These are phyloP conservation scores for Vicia faba DNA, from an alignment of 306 rosid genomes.

Conservation along the genomic window DNA sequence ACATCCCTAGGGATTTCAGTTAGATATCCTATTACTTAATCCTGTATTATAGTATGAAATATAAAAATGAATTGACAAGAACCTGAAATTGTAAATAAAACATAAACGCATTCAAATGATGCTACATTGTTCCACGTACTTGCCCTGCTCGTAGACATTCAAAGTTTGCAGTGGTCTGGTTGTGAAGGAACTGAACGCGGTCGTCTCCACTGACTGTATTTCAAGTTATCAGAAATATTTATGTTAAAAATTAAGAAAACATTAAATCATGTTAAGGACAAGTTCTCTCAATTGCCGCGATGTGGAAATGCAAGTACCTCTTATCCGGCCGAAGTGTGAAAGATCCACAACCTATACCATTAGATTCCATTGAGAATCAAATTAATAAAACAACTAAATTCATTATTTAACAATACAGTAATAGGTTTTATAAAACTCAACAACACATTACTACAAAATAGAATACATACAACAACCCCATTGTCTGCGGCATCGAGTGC, in stretches of 20 bases:
- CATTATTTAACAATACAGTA: slow-evolving; percentile 1
- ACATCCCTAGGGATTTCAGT: slow-evolving; percentile 88
- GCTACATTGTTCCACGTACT: slow-evolving; percentile 52
- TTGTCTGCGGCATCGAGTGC: slow-evolving; percentile 67
- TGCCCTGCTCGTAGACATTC: slow-evolving; percentile 74
- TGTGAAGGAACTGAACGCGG: slow-evolving; percentile 90
- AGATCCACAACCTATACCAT: slow-evolving; percentile 83
- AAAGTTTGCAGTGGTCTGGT: slow-evolving; percentile 90
- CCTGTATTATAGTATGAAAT: slow-evolving; percentile 56
- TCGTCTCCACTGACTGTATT: slow-evolving; percentile 86
- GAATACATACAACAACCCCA: slow-evolving; percentile 65
- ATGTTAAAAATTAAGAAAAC: slow-evolving; percentile 18
- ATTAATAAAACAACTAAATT: slow-evolving; percentile 18
- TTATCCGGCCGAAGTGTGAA: slow-evolving; percentile 90
- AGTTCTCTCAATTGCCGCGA: neutral
- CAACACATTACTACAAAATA: neutral
- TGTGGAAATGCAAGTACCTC: slow-evolving; percentile 61
- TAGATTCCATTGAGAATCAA: slow-evolving; percentile 26
- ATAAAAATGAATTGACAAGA: slow-evolving; percentile 45
- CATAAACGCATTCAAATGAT: slow-evolving; percentile 38
- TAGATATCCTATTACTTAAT: slow-evolving; percentile 71
- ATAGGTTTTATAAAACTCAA: slow-evolving; percentile 10
- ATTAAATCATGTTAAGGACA: slow-evolving; percentile 19
- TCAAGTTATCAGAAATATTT: slow-evolving; percentile 33
- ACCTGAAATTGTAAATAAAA: slow-evolving; percentile 25